phyloP scores from a whole-genome alignment of 2,329 filamentous ascomycete species.

The Pyrenochaeta sp. region DNA sequence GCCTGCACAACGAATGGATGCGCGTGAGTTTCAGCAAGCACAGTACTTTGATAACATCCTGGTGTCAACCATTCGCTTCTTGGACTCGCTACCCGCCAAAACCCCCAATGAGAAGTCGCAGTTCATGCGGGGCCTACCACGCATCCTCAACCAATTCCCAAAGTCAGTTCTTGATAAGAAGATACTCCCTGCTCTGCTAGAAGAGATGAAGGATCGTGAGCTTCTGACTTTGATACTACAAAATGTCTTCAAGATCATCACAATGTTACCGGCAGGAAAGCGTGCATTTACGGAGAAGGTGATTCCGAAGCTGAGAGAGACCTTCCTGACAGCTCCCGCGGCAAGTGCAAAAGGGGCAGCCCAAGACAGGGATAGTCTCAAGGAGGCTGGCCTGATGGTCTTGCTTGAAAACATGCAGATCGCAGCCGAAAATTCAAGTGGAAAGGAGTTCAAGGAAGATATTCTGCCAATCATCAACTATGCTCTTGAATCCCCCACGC shows the following conservation, averaged over 20 bases:
- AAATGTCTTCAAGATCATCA: slow-evolving; percentile 90
- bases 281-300: slow-evolving; percentile 85
- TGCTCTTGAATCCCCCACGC: slow-evolving; percentile 87
- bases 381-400: slow-evolving; percentile 91
- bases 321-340: slow-evolving; percentile 71
- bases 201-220: slow-evolving; percentile 93
- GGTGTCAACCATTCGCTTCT: slow-evolving; percentile 93
- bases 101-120: slow-evolving; percentile 88
- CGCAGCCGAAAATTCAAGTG: slow-evolving; percentile 81
- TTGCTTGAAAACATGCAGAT: slow-evolving; percentile 82
- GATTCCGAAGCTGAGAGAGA: slow-evolving; percentile 82
- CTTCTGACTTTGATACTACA: slow-evolving; percentile 85
- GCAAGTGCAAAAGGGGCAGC: slow-evolving; percentile 54
- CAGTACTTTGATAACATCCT: slow-evolving; percentile 97
- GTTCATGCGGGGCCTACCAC: slow-evolving; percentile 87
- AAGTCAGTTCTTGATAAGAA: slow-evolving; percentile 95
- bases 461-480: slow-evolving; percentile 86
- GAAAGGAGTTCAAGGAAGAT: slow-evolving; percentile 95
- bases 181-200: slow-evolving; percentile 83
- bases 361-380: slow-evolving; percentile 78
- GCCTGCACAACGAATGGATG: slow-evolving; percentile 86
- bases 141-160: slow-evolving; percentile 90
- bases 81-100: slow-evolving; percentile 91
- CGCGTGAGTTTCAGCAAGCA: slow-evolving; percentile 91
- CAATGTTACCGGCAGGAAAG: slow-evolving; percentile 74